A percentile compares a stretch with the other conserved stretches of the same genome.
phyloP scores from a whole-genome alignment of 768 basidiomycete species.

The Saitozyma podzolica region DNA sequence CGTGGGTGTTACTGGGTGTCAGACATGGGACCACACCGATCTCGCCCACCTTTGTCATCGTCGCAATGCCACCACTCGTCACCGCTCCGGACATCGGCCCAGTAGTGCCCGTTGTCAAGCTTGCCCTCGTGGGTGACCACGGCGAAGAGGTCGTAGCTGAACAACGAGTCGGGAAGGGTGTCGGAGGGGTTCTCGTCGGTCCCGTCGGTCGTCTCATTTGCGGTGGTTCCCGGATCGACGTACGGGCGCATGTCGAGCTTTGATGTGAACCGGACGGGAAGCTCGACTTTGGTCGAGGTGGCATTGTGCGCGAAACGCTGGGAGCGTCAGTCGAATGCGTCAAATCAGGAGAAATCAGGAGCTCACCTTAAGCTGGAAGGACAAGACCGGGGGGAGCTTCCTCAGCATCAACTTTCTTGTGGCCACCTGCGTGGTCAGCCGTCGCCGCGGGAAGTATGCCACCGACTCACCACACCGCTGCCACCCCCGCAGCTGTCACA shows the following conservation, averaged over 20 bases:
- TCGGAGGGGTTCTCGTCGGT: neutral
- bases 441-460: neutral
- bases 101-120: constrained; percentile 93
- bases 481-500: constrained; percentile 71
- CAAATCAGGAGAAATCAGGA: constrained; percentile 4
- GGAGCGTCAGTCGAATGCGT: neutral
- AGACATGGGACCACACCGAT: constrained; percentile 9
- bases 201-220: constrained; percentile 1
- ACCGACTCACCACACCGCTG: constrained; percentile 25
- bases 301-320: constrained; percentile 89
- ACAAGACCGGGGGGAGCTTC: constrained; percentile 82
- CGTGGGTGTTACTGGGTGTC: constrained; percentile 67
- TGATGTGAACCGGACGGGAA: constrained; percentile 76
- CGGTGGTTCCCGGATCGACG: constrained; percentile 46
- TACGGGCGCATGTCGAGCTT: constrained; percentile 85
- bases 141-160: constrained; percentile 86
- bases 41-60: constrained; percentile 74
- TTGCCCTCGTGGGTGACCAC: constrained; percentile 94
- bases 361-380: constrained; percentile 89
- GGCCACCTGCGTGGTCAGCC: constrained; percentile 60
- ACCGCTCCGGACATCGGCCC: constrained; percentile 72
- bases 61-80: constrained; percentile 88
- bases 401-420: constrained; percentile 82
- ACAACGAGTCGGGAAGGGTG: constrained; percentile 63
- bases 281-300: constrained; percentile 78